Evolutionary conservation across 1,284 basidiomycete species (phyloP).

Genomic region (Ustilago xerochloae): DNA sequence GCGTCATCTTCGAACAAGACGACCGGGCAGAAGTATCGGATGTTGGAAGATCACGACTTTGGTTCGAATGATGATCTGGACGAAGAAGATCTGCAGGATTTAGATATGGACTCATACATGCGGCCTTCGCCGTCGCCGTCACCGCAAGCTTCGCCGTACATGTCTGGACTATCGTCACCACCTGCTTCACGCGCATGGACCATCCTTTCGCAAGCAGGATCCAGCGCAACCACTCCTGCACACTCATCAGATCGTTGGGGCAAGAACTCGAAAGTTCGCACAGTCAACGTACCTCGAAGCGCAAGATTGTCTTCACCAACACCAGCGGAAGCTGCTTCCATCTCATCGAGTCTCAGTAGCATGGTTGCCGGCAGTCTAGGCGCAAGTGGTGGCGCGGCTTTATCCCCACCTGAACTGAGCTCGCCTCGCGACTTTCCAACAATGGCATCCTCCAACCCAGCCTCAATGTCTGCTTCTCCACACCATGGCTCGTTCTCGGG

Average conservation of each 20-base stretch:
- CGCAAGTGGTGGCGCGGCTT: neutral
- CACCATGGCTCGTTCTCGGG: neutral
- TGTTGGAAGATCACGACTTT: conserved; percentile 35
- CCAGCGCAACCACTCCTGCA: conserved; percentile 24
- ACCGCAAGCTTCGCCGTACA: conserved; percentile 42
- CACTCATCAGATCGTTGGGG: conserved; percentile 33
- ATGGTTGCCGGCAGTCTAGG: neutral
- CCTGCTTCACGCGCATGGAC: conserved; percentile 57
- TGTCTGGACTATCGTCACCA: conserved; percentile 33
- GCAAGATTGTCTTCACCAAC: conserved; percentile 43
- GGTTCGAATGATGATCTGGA: conserved; percentile 17
- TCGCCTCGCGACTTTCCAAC: conserved; percentile 17
- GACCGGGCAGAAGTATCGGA: conserved; percentile 3
- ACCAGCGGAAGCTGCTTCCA: conserved; percentile 17
- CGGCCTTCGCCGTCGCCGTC: conserved; percentile 37
- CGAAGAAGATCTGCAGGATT: conserved; percentile 1
- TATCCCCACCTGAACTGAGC: conserved; percentile 19
- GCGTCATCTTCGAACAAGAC: conserved; percentile 4
- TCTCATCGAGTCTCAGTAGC: conserved; percentile 15
- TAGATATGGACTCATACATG: conserved; percentile 3
- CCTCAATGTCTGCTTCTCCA: conserved; percentile 5
- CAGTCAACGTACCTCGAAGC: conserved; percentile 50
- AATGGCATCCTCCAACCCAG: neutral
- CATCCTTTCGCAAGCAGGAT: conserved; percentile 52
- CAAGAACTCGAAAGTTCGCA: conserved; percentile 56